Evolutionary conservation across 176 grass and related monocot species (phyloP), one percentile per base, ranked within the genome.

Genomic region (Musa itinerans): DNA sequence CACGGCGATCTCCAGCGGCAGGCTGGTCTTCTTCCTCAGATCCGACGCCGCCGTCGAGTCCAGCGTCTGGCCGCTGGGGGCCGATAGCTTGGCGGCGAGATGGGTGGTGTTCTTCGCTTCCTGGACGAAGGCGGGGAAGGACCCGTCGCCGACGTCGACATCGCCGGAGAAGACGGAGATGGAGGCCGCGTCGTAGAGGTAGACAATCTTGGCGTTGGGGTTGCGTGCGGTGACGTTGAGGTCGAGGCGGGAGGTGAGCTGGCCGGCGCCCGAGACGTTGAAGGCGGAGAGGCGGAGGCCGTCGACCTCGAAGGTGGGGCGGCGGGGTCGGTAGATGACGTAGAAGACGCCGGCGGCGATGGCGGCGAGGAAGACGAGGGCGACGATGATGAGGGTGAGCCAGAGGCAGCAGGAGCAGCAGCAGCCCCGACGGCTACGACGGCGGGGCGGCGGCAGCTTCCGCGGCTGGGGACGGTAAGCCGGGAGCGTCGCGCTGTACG

Each of bases 171-270:
- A 68, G 6, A 81, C 81, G 25, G 86, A 65, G 26, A 93, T 68
- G 43, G 94, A 56, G 80, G 93, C 85, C 73, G 92, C 83, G 78
- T 93, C 94, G 83, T 98, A 98, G 76, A 93, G 73, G 83, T 84
- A 93, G 54, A 87, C 90, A 69, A 98, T 78, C 88, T 98, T 93
- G 84, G 83, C 89, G 84, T 98, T 98, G 9, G 94, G 94, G 81
- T 98, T 98, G 63, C 48, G 85, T 50, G 86, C 84, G n/a, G 78
- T 83, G 50, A 98, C 71, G 25, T 88, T 88, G 82, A 98, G 69
- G 83, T 84, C 88, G 51, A 98, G 81, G 19, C 86, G 54, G 79
- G 84, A 78, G 76, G 76, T 56, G 76, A 78, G 50, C 1, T 68
- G 52, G 61, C 64, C 73, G 54, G 90, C 73, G 22, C 75, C 73